Base-by-base conservation (phyloP, 306 rosid species). In the Rosa persica region DNA sequence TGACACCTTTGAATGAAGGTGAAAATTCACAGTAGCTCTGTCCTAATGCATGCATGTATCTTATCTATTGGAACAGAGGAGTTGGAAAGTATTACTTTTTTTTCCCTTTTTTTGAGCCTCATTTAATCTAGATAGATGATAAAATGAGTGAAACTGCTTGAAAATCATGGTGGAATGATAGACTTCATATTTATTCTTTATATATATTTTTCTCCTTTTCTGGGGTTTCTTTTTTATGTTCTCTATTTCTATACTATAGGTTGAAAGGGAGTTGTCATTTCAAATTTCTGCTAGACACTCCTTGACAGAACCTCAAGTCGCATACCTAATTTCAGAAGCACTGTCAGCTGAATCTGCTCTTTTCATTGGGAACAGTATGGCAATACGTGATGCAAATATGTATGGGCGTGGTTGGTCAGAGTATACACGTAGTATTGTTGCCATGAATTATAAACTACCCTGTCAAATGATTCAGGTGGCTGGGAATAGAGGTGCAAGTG, bases 361-460 rank as follows among this genome's bases (percentile, higher is more conserved):
- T 77, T 95, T 95, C 85, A 83, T 92, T 70, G 98, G 98, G 84
- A 95, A 95, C 83, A 95, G 98, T 78, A 95, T 95, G 98, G 88
- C 93, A 60, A 89, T 95, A 80, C 97, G 98, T 68, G 97, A 95
- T 85, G 89, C 90, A 67, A 91, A 95, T 76, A 89, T 92, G 88
- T 95, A 92, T 85, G 98, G 93, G 43, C 54, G 38, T 73, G 83
- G 88, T 83, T 88, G 96, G 90, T 88, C 93, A 70, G 77, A 81
- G 72, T 61, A 73, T 80, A 75, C 51, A 75, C 76, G 42, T 76
- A 84, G 83, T 78, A 78, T 39, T 81, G 62, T 89, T 27, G 78
- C 86, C 66, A 66, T 65, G 85, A 67, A 79, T 88, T 85, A 81
- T 72, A 74, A 90, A 78, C 64, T 83, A 61, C 93, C 96, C 74